These are phyloP conservation scores for Pseudocercospora fuligena DNA, from an alignment of 2,329 filamentous ascomycete species.

Conservation along the genomic window DNA sequence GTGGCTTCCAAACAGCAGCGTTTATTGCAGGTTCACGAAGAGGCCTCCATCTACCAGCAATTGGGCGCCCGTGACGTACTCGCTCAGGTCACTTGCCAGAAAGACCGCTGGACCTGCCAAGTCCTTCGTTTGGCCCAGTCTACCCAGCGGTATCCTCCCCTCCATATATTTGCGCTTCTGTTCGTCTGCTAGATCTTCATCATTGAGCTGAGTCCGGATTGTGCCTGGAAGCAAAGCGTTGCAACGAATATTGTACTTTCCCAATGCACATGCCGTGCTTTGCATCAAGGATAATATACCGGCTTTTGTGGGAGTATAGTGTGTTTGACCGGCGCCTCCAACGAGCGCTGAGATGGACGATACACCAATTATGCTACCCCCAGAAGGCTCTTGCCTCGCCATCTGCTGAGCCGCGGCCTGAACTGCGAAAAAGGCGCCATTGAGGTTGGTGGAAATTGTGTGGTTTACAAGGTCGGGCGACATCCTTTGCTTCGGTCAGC, in stretches of 20 bases:
- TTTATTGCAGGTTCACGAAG: conserved; percentile 84
- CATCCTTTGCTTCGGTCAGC: conserved; percentile 54
- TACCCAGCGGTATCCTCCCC: conserved; percentile 75
- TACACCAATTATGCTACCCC: conserved; percentile 80
- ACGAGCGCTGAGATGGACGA: conserved; percentile 76
- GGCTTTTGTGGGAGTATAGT: conserved; percentile 90
- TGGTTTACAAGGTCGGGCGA: conserved; percentile 70
- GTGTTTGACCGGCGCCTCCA: conserved; percentile 76
- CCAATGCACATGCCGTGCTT: conserved; percentile 77
- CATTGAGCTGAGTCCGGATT: conserved; percentile 82
- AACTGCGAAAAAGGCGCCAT: conserved; percentile 84
- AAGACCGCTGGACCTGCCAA: conserved; percentile 85
- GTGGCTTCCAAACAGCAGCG: not conserved
- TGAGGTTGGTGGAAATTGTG: conserved; percentile 80
- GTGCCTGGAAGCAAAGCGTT: conserved; percentile 85
- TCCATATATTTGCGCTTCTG: conserved; percentile 79
- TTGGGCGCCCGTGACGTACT: conserved; percentile 82
- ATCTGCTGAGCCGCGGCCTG: conserved; percentile 87
- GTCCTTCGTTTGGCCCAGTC: conserved; percentile 74
- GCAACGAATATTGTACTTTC: conserved; percentile 75
- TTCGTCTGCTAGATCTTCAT: conserved; percentile 76
- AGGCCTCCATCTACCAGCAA: conserved; percentile 84
- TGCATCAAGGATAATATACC: conserved; percentile 83
- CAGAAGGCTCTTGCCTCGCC: conserved; percentile 64
- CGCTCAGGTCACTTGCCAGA: conserved; percentile 77